Conservation (phyloP, 305 asterid species). For the Fraxinus xanthoxyloides region DNA sequence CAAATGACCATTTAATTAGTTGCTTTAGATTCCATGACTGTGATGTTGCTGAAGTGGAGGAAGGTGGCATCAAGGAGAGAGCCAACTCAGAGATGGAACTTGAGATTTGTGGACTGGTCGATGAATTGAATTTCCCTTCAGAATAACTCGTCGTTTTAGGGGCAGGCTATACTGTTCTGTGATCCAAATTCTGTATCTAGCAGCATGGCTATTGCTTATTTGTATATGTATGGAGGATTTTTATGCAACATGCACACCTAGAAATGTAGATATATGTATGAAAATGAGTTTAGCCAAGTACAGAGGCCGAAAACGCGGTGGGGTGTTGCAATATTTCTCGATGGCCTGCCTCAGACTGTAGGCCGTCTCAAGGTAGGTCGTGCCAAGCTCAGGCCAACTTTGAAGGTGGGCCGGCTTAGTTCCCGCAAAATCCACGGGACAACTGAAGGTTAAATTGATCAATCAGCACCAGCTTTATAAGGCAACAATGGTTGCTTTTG, state of each 20-base stretch:
- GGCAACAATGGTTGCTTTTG: not conserved
- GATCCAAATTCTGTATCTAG: not conserved
- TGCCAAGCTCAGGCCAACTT: not conserved
- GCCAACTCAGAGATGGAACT: conserved; percentile 17
- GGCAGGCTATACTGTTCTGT: not conserved
- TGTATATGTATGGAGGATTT: not conserved
- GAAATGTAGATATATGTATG: not conserved
- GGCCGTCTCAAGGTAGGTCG: not conserved
- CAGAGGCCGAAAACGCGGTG: not conserved
- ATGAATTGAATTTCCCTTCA: conserved; percentile 33
- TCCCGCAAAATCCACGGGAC: not conserved
- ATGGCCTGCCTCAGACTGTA: not conserved
- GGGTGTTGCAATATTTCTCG: not conserved
- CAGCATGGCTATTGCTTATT: not conserved
- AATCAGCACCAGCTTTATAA: not conserved
- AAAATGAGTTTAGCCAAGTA: not conserved
- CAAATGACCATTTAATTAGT: conserved; percentile 43
- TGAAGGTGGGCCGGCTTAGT: not conserved
- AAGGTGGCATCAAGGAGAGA: conserved; percentile 13
- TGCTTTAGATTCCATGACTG: conserved; percentile 50
- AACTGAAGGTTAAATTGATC: not conserved
- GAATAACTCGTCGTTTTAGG: conserved; percentile 11
- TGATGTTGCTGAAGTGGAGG: conserved; percentile 12
- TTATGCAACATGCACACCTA: not conserved
- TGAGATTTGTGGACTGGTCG: conserved; percentile 27